Percentiles rank a stretch among this genome's conserved stretches.
Evolutionary conservation across 108 stramenopile species (phyloP).

Genomic region (Stephanodiscus triporus): DNA sequence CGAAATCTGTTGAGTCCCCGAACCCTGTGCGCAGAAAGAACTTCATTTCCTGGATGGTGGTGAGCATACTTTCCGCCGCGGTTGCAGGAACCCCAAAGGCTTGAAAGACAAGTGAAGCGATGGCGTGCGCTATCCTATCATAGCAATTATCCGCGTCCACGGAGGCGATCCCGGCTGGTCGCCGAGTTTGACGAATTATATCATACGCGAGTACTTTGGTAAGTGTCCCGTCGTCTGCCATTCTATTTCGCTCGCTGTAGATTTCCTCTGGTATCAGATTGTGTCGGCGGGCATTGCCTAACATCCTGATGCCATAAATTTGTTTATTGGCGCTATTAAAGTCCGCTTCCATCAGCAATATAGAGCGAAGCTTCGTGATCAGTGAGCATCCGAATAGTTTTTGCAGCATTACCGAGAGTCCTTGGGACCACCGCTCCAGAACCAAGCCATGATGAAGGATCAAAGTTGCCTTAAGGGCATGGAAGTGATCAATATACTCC

Average conservation of each 20-base stretch:
- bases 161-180: constrained; percentile 3
- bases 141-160: constrained; percentile 13
- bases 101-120: constrained; percentile 13
- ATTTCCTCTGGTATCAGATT: constrained; percentile 28
- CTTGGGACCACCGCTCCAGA: not conserved
- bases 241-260: constrained; percentile 12
- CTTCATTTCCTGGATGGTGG: not conserved
- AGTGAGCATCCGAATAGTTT: not conserved
- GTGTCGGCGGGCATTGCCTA: not conserved
- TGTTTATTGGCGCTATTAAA: constrained; percentile 14
- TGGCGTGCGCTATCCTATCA: constrained; percentile 4
- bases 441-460: not conserved
- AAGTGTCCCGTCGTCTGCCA: constrained; percentile 16
- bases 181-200: not conserved
- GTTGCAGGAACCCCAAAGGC: not conserved
- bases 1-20: constrained; percentile 4
- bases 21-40: not conserved
- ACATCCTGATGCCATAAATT: constrained; percentile 20
- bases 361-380: constrained; percentile 8
- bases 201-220: constrained; percentile 5
- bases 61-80: not conserved
- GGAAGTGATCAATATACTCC: constrained; percentile 5
- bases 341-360: constrained; percentile 20
- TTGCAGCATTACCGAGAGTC: not conserved
- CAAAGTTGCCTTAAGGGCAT: constrained; percentile 1